Evolutionary conservation across 257 asterid species (phyloP).

Genomic region (Solanum stenotomum): DNA sequence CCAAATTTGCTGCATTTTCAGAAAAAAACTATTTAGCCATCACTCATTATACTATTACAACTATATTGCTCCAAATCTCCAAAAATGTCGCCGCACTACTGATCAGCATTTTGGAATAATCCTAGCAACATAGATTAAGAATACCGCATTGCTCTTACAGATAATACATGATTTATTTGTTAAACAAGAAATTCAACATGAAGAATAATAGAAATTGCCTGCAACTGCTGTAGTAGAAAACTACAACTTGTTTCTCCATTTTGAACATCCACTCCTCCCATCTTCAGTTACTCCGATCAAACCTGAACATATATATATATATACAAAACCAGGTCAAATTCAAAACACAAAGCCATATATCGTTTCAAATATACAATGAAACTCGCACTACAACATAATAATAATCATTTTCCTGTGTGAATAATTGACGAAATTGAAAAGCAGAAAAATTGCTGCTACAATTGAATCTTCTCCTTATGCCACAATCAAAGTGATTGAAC

Average conservation of each 20-base stretch:
- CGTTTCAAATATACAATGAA: not conserved
- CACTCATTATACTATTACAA: not conserved
- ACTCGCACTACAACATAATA: not conserved
- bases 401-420: not conserved
- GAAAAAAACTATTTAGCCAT: not conserved
- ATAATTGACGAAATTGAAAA: not conserved
- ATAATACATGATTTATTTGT: not conserved
- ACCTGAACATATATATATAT: not conserved
- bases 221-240: constrained; percentile 76
- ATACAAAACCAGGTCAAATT: too few species aligned
- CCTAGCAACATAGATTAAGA: not conserved
- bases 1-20: constrained; percentile 68
- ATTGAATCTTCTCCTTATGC: not conserved
- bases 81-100: not conserved
- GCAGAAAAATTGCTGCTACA: not conserved
- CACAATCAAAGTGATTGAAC: not conserved
- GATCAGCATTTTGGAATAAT: not conserved
- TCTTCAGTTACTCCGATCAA: constrained; percentile 21
- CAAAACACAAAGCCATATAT: not conserved
- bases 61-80: not conserved
- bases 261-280: constrained; percentile 59
- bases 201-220: constrained; percentile 22
- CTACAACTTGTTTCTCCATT: constrained; percentile 60
- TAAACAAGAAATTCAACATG: not conserved
- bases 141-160: not conserved